Evolutionary conservation across 2,329 filamentous ascomycete genomes (phyloP), one percentile per base, ranked within the genome.

Genomic region (Hypomyces perniciosus): DNA sequence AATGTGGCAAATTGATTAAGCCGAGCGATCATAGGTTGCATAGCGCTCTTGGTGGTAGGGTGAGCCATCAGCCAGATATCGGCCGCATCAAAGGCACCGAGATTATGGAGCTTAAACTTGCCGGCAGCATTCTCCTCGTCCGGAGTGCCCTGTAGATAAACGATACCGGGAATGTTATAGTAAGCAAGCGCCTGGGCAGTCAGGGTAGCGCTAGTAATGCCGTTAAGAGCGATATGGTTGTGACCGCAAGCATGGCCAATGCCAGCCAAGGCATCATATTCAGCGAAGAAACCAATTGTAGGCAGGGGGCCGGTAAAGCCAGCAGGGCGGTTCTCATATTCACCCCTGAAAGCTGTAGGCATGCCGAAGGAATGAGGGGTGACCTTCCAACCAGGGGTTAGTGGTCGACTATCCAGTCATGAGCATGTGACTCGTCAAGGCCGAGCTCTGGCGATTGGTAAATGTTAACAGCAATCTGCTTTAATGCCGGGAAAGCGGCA

Each of bases 61-160:
- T 55, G 53, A 10, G 50, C 50, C 53, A 55, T 55, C 29, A 55
- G 35, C 49, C 48, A 54, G 41, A 52, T 27, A 12, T 54, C 50
- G 4, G 50, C 13, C 28, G 33, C 34, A 28, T 52, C 43, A 26
- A 50, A 55, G 2, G 53, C 53, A 4, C 50, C 50, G 26, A 20
- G 26, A 27, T 46, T 20, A 13, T 50, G 47, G 26, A 55, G 46
- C 26, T 13, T 43, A 33, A 34, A 45, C 44, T 52, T 55, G 20
- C 50, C 53, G 20, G 50, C 53, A 7, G 42, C 49, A 34, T 55
- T 55, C 44, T 55, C 50, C 38, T 55, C 53, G 38, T 52, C 53
- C 1, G 50, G 53, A 20, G 40, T 46, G 44, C 53, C 53, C n/a
- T 47, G 12, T 4, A 55, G 38, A 20, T 44, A 47, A 7, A 55